Conservation (phyloP, 305 asterid genomes). For the Fraxinus angustifolia region DNA sequence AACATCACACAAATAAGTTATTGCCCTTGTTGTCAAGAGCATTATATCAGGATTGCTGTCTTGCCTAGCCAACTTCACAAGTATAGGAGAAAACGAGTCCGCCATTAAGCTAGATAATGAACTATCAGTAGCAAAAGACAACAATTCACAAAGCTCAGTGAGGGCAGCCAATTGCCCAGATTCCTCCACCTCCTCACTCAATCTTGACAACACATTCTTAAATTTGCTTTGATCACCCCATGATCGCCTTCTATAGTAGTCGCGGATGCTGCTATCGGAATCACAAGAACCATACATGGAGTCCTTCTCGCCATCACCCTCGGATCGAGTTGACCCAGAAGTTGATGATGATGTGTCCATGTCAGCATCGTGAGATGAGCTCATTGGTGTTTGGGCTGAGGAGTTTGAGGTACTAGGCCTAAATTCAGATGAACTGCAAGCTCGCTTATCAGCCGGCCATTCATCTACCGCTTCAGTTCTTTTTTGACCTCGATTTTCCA, state of each 20-base stretch:
- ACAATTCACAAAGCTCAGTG: slow-evolving; percentile 81
- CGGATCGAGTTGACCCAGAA: slow-evolving; percentile 75
- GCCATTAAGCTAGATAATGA: slow-evolving; percentile 71
- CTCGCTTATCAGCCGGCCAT: slow-evolving; percentile 93
- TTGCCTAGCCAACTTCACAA: slow-evolving; percentile 72
- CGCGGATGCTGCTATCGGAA: slow-evolving; percentile 61
- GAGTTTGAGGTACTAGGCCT: slow-evolving; percentile 76
- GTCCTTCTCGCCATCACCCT: slow-evolving; percentile 74
- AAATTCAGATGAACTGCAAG: slow-evolving; percentile 71
- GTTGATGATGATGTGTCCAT: slow-evolving; percentile 77
- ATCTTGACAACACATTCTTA: slow-evolving; percentile 53
- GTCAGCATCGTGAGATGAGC: slow-evolving; percentile 56
- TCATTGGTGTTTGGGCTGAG: slow-evolving; percentile 45
- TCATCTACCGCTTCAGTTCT: slow-evolving; percentile 67
- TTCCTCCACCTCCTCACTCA: slow-evolving; percentile 64
- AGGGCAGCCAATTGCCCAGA: slow-evolving; percentile 78
- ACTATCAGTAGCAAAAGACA: slow-evolving; percentile 75
- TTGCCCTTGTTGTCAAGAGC: slow-evolving; percentile 83
- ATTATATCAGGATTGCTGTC: slow-evolving; percentile 71
- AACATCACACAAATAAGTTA: slow-evolving; percentile 87
- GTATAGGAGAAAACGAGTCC: slow-evolving; percentile 71
- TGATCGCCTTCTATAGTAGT: slow-evolving; percentile 53
- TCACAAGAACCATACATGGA: slow-evolving; percentile 74
- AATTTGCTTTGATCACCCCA: slow-evolving; percentile 62
- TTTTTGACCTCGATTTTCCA: slow-evolving; percentile 90